Base-by-base conservation (phyloP, 129 eudicot species). In the Calendula officinalis region DNA sequence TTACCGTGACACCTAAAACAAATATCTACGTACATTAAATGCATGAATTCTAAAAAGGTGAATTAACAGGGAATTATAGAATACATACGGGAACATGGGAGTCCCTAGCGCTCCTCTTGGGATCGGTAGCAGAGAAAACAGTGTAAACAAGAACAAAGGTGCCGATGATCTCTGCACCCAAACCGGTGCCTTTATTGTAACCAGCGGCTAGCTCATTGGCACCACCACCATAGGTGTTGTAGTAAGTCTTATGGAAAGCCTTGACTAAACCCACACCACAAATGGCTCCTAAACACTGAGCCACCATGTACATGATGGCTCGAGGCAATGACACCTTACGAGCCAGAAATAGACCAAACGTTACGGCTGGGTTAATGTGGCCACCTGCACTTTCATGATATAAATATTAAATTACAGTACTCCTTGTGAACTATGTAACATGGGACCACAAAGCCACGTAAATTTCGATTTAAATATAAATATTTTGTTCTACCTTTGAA, bases 91-190 rank as follows among this genome's bases (percentile, higher is more conserved):
- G 87, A 40, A 85, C 73, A 70, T 85, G 87, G 4, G 91, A 85
- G 39, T 85, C 91, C 62, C 87, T 77, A 27, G 91, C 87, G 37
- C 33, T 78, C 42, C 91, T 81, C 77, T 85, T 85, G 55, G 91
- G 87, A 49, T 85, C 91, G 5, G 91, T 85, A 64, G 91, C 91
- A 7, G 91, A 81, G 77, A 85, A 85, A 8, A 85, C 91, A 2
- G 91, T 85, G 91, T 84, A 84, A 16, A 84, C 91, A 30, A 84
- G 87, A 41, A 84, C 87, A 45, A 84, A 84, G 2, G 91, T 81
- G 43, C 91, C 91, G 52, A 84, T 84, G 17, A 84, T 84, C 78
- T 84, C 91, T 0, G 91, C 91, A 42, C 78, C 78, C 60, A 81
- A 39, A 13, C 87, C 91, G 7, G 72, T 76, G 42, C 91, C 91